phyloP scores from a whole-genome alignment of 371 early-diverging fungal genomes.

The Rhizoclosmatium hyalinum region DNA sequence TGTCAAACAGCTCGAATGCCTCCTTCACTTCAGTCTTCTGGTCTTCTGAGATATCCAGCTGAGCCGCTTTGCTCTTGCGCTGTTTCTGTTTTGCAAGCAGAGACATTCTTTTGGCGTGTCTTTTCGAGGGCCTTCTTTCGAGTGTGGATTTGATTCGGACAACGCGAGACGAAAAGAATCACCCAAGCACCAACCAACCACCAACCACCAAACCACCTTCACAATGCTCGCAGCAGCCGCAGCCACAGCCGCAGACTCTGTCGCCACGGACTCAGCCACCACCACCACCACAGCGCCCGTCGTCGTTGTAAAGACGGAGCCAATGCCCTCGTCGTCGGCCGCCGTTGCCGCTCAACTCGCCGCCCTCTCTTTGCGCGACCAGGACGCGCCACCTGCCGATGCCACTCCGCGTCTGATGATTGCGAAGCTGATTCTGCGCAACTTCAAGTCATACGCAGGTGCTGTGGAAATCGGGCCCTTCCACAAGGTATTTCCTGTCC shows the following conservation, averaged over 20 bases:
- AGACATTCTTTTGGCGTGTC: constrained; percentile 28
- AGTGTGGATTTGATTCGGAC: background rate
- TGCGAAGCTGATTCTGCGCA: constrained; percentile 86
- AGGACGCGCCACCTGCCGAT: background rate
- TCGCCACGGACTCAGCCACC: background rate
- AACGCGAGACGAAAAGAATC: background rate
- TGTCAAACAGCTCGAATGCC: constrained; percentile 78
- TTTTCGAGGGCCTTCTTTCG: background rate
- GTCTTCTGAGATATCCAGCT: constrained; percentile 67
- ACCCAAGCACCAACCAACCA: background rate
- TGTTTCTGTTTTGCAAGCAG: constrained; percentile 41
- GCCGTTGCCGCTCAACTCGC: background rate
- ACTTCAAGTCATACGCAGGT: constrained; percentile 98
- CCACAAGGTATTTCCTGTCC: constrained; percentile 77
- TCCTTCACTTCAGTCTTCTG: constrained; percentile 74
- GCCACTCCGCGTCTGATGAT: constrained; percentile 76
- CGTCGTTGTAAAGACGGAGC: background rate
- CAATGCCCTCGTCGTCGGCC: background rate
- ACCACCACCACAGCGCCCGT: background rate
- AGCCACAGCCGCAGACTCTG: background rate
- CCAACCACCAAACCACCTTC: background rate
- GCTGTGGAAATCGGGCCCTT: constrained; percentile 95
- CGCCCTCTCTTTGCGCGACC: background rate
- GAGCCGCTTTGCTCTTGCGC: constrained; percentile 29
- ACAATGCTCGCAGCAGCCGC: background rate